Evolutionary conservation across 306 rosid species (phyloP), one percentile per base, ranked within the genome.

Genomic region (Purshia tridentata): DNA sequence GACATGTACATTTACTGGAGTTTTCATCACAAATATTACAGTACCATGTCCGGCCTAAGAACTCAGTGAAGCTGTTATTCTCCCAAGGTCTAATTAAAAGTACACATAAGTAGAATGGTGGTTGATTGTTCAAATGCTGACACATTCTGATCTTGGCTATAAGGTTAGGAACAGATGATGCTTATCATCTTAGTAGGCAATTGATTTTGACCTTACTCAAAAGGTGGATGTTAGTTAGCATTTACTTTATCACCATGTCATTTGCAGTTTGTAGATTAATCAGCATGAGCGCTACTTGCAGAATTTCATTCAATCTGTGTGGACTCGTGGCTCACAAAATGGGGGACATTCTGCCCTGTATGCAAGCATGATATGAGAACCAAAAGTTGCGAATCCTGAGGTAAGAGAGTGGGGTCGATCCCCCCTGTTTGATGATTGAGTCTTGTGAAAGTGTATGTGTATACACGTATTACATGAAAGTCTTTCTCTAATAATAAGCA

Each of bases 271-370:
- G 13, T 22, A 4, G 45, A 65, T 42, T 76, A 73, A 67, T 40
- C 20, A 67, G 22, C 56, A 61, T 48, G 76, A 53, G 66, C 40
- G 29, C 53, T 70, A 29, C 60, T 56, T 74, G 73, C 86, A 82
- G 83, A 74, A 60, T 82, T 78, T 78, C 86, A 82, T 78, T 74
- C 83, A 50, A 70, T 63, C 66, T 82, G 83, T 4, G 80, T 82
- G 74, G 70, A 70, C 57, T 78, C 57, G 6, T 82, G 86, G 86
- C 73, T 82, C 80, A 82, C 71, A 56, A 82, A 82, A 56, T 82
- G 83, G 71, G 86, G 86, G 4, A 44, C 83, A 39, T 78, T 67
- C 77, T 82, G 83, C 60, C 83, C 83, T 4, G 78, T 82, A 37
- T 82, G 86, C 80, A 82, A 82, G 78, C 82, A 44, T 65, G 86